Evolutionary conservation across 306 rosid genomes (phyloP).

Genomic region (Lathyrus sativus): DNA sequence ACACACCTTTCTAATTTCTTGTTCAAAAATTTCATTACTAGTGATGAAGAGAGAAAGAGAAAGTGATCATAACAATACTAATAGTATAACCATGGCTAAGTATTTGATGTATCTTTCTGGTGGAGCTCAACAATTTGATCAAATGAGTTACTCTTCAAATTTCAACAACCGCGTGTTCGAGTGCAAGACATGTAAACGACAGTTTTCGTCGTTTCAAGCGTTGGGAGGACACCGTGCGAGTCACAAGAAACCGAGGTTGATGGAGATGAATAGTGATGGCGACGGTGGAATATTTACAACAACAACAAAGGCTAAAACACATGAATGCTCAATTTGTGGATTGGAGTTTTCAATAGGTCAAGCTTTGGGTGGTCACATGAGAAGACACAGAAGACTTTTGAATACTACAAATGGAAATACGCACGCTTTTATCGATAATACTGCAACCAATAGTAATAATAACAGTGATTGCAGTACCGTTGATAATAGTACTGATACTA

Average conservation of each 20-base stretch:
- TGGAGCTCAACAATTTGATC: slow-evolving; percentile 30
- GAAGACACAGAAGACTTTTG: slow-evolving; percentile 62
- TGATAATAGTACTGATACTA: slow-evolving; percentile 12
- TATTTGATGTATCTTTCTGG: slow-evolving; percentile 83
- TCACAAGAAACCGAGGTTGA: slow-evolving; percentile 82
- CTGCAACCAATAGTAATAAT: not conserved
- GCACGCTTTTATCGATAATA: not conserved
- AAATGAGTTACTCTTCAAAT: slow-evolving; percentile 31
- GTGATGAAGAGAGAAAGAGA: slow-evolving; percentile 85
- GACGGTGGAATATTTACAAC: slow-evolving; percentile 15
- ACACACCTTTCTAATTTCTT: slow-evolving; percentile 1
- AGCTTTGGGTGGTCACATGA: slow-evolving; percentile 98
- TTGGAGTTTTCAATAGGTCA: slow-evolving; percentile 86
- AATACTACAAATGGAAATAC: slow-evolving; percentile 1
- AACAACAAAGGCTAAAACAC: slow-evolving; percentile 71
- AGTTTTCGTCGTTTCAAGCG: slow-evolving; percentile 84
- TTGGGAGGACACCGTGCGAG: slow-evolving; percentile 97
- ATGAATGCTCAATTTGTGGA: slow-evolving; percentile 90
- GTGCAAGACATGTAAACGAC: slow-evolving; percentile 88
- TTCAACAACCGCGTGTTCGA: slow-evolving; percentile 63
- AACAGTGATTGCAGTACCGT: not conserved
- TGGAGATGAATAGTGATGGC: slow-evolving; percentile 14
- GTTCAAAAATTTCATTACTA: not conserved
- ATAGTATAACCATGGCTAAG: slow-evolving; percentile 65
- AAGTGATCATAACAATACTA: slow-evolving; percentile 39